Conservation (phyloP, 2,329 filamentous ascomycete genomes). For the Cordyceps cicadae region DNA sequence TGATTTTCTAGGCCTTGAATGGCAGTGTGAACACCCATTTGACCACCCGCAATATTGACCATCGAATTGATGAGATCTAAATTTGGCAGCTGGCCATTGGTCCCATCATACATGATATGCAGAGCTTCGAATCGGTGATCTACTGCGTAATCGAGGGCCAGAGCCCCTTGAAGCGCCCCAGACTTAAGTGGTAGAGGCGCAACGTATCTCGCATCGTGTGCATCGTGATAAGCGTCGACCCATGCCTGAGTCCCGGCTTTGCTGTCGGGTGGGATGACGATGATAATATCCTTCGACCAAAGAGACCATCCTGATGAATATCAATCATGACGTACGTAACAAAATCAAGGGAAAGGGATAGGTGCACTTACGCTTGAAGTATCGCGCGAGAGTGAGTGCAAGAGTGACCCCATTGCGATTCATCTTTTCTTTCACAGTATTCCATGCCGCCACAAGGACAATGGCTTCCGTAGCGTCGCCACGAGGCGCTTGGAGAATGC, state of each 20-base stretch:
- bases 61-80: slow-evolving; percentile 94
- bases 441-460: slow-evolving; percentile 84
- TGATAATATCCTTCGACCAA: slow-evolving; percentile 98
- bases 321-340: background rate
- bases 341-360: background rate
- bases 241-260: slow-evolving; percentile 87
- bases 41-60: slow-evolving; percentile 74
- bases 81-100: slow-evolving; percentile 93
- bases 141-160: slow-evolving; percentile 89
- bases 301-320: slow-evolving; percentile 67
- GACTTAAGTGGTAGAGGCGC: slow-evolving; percentile 79
- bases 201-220: slow-evolving; percentile 63
- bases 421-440: slow-evolving; percentile 65
- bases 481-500: slow-evolving; percentile 83
- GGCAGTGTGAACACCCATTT: slow-evolving; percentile 80
- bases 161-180: slow-evolving; percentile 81
- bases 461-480: slow-evolving; percentile 97
- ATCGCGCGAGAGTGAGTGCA: slow-evolving; percentile 77
- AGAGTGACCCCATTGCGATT: slow-evolving; percentile 86
- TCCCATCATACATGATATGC: slow-evolving; percentile 88
- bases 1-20: slow-evolving; percentile 88
- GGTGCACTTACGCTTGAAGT: slow-evolving; percentile 67
- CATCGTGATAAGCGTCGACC: slow-evolving; percentile 96
- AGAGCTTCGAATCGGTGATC: slow-evolving; percentile 78
- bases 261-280: slow-evolving; percentile 82